Base-by-base conservation (phyloP, 208 protist species). In the Herpetomonas muscarum region DNA sequence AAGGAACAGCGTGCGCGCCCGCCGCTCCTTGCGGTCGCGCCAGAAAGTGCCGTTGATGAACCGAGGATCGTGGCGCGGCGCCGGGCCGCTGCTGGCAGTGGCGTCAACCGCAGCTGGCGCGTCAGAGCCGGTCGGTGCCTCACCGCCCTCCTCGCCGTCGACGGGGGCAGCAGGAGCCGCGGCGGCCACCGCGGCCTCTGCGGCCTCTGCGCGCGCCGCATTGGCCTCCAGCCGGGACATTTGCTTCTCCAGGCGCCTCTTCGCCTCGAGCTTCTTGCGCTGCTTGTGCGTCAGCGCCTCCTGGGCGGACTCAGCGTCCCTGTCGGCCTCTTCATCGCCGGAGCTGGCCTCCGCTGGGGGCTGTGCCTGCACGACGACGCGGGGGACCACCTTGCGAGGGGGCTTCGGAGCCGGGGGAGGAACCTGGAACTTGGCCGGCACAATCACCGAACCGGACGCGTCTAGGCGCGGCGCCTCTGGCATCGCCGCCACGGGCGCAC, bases 11-110 rank as follows among this genome's bases (percentile, higher is more conserved):
- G 89, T 92, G 21, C 85, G 74, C 37, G 74, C 81, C 1, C 78
- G 74, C 31, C 70, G 66, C 51, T 93, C 83, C 70, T 93, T 95
- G 13, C 85, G 85, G 6, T 67, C 70, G 2, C 80, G 64, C 86
- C 85, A 95, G 56, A 92, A 95, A 0, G 81, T 95, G n/a, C 85
- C 89, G 26, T 85, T 78, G 29, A 42, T 82, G 53, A 90, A 95
- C 54, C 74, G 78, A 32, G 89, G 89, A 64, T 95, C 83, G 61
- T 93, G 89, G 15, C 89, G 80, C 45, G 79, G 48, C 19, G 10
- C 17, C 10, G 41, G 15, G 41, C 19, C 41, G 41, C 22, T 21
- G 21, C 22, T 51, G 5, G 1, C 3, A 15, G 10, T 21, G 17
- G 52, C 45, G 17, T 17, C 46, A 30, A 24, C 22, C 28, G 1